These are phyloP conservation scores for Vinca major DNA, from an alignment of 305 asterid species.

Conservation along the genomic window DNA sequence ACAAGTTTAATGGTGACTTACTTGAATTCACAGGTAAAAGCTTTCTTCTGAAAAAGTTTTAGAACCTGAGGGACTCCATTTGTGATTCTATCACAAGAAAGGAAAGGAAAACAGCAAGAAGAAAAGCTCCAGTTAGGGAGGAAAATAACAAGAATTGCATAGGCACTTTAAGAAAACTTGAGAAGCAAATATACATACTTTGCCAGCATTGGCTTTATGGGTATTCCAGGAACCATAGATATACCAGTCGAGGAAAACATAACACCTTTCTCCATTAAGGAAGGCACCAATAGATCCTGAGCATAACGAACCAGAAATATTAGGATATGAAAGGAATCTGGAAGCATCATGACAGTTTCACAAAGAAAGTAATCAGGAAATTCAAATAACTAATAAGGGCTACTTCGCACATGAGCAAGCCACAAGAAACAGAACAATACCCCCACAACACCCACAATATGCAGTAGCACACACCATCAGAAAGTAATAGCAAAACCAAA, in stretches of 20 bases:
- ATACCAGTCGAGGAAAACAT: constrained; percentile 55
- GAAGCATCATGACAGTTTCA: background rate
- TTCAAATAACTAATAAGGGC: background rate
- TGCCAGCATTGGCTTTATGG: constrained; percentile 95
- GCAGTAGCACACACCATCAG: background rate
- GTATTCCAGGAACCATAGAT: constrained; percentile 84
- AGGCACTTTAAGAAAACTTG: no score
- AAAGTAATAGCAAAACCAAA: background rate
- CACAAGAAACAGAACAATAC: constrained; percentile 1
- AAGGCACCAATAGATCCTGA: constrained; percentile 73
- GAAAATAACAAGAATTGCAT: constrained; percentile 12
- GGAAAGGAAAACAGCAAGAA: constrained; percentile 11
- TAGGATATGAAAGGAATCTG: background rate
- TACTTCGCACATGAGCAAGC: background rate
- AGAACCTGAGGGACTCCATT: constrained; percentile 67
- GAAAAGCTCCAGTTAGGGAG: constrained; percentile 12
- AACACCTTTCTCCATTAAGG: constrained; percentile 66
- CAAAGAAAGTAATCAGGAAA: background rate
- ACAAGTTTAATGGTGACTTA: constrained; percentile 21
- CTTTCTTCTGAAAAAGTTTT: constrained; percentile 54
- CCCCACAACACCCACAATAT: background rate
- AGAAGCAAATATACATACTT: constrained; percentile 37
- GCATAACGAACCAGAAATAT: constrained; percentile 9
- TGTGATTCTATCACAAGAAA: constrained; percentile 46
- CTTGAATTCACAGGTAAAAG: constrained; percentile 89